Evolutionary conservation across 2,329 filamentous ascomycete species (phyloP).

Genomic region (Nemania serpens): DNA sequence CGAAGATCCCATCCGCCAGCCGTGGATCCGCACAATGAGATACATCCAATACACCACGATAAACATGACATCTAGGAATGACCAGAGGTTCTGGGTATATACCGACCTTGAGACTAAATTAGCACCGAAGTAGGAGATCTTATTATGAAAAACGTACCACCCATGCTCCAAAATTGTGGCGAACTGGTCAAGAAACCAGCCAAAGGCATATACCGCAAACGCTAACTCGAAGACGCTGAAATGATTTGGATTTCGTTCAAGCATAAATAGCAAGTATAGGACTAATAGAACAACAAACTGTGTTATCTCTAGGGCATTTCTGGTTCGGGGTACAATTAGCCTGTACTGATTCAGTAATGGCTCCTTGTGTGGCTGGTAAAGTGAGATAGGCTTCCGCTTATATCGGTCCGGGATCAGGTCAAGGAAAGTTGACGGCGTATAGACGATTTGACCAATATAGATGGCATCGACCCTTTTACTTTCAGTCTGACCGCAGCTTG

Average conservation of each 20-base stretch:
- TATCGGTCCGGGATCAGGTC: conserved; percentile 86
- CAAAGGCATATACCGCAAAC: conserved; percentile 75
- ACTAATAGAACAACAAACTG: conserved; percentile 73
- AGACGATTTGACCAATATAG: conserved; percentile 78
- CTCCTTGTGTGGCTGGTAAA: conserved; percentile 78
- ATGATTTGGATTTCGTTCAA: conserved; percentile 61
- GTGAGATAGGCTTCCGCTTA: conserved; percentile 79
- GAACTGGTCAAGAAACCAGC: conserved; percentile 80
- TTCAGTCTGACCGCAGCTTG: conserved; percentile 18
- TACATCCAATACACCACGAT: conserved; percentile 73
- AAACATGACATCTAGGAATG: conserved; percentile 82
- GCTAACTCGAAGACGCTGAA: conserved; percentile 64
- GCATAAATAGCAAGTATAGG: conserved; percentile 76
- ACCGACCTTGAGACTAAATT: conserved; percentile 61
- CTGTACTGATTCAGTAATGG: conserved; percentile 84
- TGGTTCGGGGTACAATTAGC: conserved; percentile 77
- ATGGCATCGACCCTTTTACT: conserved; percentile 70
- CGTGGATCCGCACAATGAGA: conserved; percentile 68
- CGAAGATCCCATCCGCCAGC: conserved; percentile 55
- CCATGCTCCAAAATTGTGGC: conserved; percentile 77
- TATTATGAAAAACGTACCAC: conserved; percentile 49
- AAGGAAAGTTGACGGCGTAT: conserved; percentile 80
- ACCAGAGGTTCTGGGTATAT: conserved; percentile 88
- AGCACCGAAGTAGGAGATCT: not conserved
- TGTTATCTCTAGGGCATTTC: conserved; percentile 73